phyloP scores from a whole-genome alignment of 1,284 basidiomycete genomes.

The Vanrija humicola region DNA sequence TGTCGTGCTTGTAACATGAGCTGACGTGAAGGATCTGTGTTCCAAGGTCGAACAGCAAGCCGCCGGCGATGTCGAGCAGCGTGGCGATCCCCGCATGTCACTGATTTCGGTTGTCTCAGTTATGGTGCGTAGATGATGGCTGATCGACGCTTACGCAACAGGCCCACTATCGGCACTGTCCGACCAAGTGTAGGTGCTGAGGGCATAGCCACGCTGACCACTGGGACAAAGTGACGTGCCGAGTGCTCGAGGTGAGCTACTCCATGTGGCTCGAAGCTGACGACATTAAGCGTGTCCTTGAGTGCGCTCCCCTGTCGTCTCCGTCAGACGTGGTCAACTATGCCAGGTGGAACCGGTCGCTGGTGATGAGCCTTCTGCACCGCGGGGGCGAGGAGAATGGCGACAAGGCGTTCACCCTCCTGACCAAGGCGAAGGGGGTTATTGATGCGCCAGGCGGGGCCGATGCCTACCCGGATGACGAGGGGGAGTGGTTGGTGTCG shows the following conservation, averaged over 20 bases:
- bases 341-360: conserved; percentile 7
- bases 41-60: background rate
- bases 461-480: background rate
- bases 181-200: background rate
- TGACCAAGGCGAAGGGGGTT: background rate
- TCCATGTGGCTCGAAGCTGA: background rate
- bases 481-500: conserved; percentile 1
- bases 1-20: background rate
- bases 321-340: background rate
- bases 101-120: too few species aligned
- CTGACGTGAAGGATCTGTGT: background rate
- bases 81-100: background rate
- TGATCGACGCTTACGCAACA: background rate
- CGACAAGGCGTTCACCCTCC: background rate
- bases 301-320: background rate
- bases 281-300: conserved; percentile 1
- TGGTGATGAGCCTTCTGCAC: conserved; percentile 4
- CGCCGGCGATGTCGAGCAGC: background rate
- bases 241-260: background rate
- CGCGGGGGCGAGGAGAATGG: conserved; percentile 1
- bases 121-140: background rate
- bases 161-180: background rate
- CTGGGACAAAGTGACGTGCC: background rate
- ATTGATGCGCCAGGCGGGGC: background rate
- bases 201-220: background rate